Conservation (phyloP, 176 grass and related monocot species). For the Carex parvula region DNA sequence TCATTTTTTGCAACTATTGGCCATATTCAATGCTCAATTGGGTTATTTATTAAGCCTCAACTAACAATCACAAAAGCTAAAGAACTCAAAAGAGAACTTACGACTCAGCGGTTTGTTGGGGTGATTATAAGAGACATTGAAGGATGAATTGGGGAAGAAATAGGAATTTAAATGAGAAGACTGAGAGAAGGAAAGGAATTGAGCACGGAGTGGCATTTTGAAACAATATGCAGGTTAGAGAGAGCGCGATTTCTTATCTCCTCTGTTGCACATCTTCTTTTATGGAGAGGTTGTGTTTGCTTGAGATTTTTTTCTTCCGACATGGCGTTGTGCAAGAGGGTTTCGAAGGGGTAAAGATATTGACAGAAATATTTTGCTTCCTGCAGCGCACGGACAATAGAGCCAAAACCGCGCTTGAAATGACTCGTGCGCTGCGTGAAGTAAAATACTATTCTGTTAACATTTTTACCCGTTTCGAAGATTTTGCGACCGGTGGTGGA, state of each 20-base stretch:
- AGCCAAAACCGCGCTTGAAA: too few relatives aligned
- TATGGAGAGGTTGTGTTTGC: conserved; percentile 18
- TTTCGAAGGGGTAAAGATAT: background rate
- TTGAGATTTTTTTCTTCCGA: background rate
- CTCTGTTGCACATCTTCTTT: background rate
- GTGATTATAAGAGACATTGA: background rate
- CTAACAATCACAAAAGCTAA: background rate
- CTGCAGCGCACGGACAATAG: too few relatives aligned
- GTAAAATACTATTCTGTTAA: too few relatives aligned
- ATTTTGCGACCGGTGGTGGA: background rate
- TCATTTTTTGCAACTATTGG: background rate
- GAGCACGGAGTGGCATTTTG: conserved; percentile 26
- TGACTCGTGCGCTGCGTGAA: too few relatives aligned
- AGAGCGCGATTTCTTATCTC: background rate
- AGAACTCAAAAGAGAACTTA: background rate
- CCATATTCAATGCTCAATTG: background rate
- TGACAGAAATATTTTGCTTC: too few relatives aligned
- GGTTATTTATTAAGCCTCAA: background rate
- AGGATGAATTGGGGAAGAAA: conserved; percentile 2
- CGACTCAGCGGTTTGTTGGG: background rate
- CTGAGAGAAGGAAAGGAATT: background rate
- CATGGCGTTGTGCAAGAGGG: conserved; percentile 3
- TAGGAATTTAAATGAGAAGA: background rate
- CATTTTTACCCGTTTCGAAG: background rate
- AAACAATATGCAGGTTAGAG: background rate